Evolutionary conservation across 1,139 yeast genomes (phyloP).

Genomic region (Suhomyces terraborum): DNA sequence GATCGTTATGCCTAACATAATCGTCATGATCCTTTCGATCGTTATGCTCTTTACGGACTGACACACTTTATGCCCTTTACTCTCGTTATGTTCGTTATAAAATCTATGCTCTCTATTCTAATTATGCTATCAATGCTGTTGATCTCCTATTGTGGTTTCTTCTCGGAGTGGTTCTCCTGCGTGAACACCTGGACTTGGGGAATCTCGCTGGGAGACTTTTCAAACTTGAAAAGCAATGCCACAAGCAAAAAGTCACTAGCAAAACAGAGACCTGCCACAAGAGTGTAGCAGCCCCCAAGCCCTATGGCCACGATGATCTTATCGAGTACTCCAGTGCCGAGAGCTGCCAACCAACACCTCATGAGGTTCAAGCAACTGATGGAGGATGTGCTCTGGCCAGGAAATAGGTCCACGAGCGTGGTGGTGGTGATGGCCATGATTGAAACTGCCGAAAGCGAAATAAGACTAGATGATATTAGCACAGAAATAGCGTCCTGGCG

Average conservation of each 20-base stretch:
- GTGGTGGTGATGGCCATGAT: constrained; percentile 36
- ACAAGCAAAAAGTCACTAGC: constrained; percentile 24
- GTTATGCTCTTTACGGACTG: too few species aligned
- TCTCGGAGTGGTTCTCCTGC: too few species aligned
- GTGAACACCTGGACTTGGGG: background rate
- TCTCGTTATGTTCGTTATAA: too few species aligned
- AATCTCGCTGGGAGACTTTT: background rate
- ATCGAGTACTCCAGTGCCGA: constrained; percentile 36
- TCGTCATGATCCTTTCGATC: too few species aligned
- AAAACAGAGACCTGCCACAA: constrained; percentile 34
- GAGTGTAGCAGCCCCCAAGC: constrained; percentile 41
- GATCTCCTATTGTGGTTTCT: too few species aligned
- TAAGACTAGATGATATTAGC: constrained; percentile 33
- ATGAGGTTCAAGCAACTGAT: constrained; percentile 41
- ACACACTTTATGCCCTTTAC: too few species aligned
- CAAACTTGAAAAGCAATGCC: constrained; percentile 15
- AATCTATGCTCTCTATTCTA: too few species aligned
- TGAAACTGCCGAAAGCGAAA: constrained; percentile 32
- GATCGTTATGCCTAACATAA: too few species aligned
- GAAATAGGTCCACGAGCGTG: constrained; percentile 40
- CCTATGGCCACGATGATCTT: constrained; percentile 31
- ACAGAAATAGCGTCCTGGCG: constrained; percentile 30
- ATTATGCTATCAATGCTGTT: too few species aligned
- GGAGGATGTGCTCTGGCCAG: constrained; percentile 36
- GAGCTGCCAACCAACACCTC: constrained; percentile 41